Evolutionary conservation across 164 flowering plant species (phyloP).

Genomic region (Magnolia kwangsiensis): DNA sequence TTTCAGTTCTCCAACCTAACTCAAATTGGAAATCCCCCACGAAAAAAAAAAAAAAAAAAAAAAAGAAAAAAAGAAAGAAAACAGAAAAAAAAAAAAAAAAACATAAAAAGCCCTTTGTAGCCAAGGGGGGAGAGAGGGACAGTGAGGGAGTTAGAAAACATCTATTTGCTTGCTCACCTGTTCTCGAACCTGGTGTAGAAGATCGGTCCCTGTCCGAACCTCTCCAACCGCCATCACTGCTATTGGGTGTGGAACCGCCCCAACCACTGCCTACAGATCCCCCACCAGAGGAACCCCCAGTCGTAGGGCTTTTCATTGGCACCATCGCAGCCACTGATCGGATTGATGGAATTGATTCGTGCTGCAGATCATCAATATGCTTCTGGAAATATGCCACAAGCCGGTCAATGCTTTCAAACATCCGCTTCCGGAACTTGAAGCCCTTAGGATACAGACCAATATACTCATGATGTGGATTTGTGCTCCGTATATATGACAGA

Average conservation of each 20-base stretch:
- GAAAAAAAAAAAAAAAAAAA: too few relatives aligned
- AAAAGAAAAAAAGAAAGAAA: not conserved
- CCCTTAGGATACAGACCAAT: slow-evolving; percentile 90
- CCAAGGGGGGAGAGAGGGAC: not conserved
- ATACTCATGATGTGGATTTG: slow-evolving; percentile 93
- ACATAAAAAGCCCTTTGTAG: not conserved
- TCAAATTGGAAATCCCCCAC: not conserved
- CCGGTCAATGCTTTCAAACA: slow-evolving; percentile 86
- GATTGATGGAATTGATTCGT: slow-evolving; percentile 58
- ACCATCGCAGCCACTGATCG: slow-evolving; percentile 94
- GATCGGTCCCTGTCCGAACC: slow-evolving; percentile 60
- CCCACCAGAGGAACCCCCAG: slow-evolving; percentile 57
- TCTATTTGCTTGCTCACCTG: slow-evolving; percentile 38
- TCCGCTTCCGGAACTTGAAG: slow-evolving; percentile 70
- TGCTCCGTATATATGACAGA: slow-evolving; percentile 74
- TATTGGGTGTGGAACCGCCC: slow-evolving; percentile 44
- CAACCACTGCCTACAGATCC: slow-evolving; percentile 42
- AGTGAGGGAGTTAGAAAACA: not conserved
- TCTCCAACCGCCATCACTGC: slow-evolving; percentile 59
- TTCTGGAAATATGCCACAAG: slow-evolving; percentile 89
- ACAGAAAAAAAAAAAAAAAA: too few relatives aligned
- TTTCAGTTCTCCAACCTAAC: not conserved
- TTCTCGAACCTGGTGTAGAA: slow-evolving; percentile 57
- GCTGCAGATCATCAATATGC: slow-evolving; percentile 76
- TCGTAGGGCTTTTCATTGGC: slow-evolving; percentile 86